These are phyloP conservation scores for Skeletonema tropicum DNA, from an alignment of 108 stramenopile genomes.

Conservation along the genomic window DNA sequence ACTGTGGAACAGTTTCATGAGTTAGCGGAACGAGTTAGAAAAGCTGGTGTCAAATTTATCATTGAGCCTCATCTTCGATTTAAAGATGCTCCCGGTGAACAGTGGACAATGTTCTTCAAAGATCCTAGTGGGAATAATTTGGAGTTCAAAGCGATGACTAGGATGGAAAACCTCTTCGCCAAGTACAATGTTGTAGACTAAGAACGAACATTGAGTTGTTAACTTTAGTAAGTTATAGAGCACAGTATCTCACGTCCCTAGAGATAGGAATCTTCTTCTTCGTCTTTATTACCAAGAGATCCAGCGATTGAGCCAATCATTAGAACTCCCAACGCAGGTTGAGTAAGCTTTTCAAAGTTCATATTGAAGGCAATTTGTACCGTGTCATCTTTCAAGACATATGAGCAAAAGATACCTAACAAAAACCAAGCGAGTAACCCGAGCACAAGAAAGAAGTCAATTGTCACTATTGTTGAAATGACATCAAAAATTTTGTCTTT, in stretches of 20 bases:
- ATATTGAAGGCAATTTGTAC: conserved; percentile 93
- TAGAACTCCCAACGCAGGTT: conserved; percentile 82
- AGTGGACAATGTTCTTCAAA: conserved; percentile 98
- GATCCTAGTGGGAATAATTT: conserved; percentile 93
- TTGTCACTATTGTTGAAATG: conserved; percentile 87
- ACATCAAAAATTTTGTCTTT: conserved; percentile 55
- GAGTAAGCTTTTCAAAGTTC: conserved; percentile 53
- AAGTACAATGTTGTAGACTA: conserved; percentile 89
- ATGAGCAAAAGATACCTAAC: conserved; percentile 81
- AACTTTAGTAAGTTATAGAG: not conserved
- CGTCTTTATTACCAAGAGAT: conserved; percentile 38
- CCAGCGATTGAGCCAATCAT: conserved; percentile 87
- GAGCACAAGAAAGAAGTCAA: conserved; percentile 92
- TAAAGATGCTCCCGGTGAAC: conserved; percentile 93
- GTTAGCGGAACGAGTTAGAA: conserved; percentile 78
- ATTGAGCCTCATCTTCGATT: conserved; percentile 96
- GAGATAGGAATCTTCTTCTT: conserved; percentile 19
- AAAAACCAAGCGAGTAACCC: conserved; percentile 89
- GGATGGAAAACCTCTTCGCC: conserved; percentile 93
- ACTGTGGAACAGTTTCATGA: conserved; percentile 89
- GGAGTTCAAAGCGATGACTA: conserved; percentile 98
- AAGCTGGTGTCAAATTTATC: conserved; percentile 82
- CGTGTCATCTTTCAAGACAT: conserved; percentile 80
- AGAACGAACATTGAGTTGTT: not conserved
- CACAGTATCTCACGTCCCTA: not conserved